Percentiles rank a stretch among this genome's conserved stretches.
phyloP scores from a whole-genome alignment of 768 basidiomycete species.

The Boletellus emodensis region DNA sequence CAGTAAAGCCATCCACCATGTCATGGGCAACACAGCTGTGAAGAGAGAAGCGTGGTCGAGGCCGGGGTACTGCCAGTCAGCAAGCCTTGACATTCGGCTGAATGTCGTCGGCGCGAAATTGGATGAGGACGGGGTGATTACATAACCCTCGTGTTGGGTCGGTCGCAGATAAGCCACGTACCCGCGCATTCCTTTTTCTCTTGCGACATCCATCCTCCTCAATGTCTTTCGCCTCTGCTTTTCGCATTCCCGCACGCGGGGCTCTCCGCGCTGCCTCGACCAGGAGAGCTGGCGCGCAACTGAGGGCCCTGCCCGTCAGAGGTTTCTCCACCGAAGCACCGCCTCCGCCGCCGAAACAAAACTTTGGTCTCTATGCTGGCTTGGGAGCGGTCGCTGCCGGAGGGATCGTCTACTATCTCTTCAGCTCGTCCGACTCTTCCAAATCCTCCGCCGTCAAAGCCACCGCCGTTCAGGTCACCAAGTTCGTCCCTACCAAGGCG shows the following conservation, averaged over 20 bases:
- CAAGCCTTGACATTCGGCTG: too few species aligned
- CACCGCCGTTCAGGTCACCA: constrained; percentile 56
- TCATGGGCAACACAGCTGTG: too few species aligned
- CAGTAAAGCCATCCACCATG: too few species aligned
- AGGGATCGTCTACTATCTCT: constrained; percentile 63
- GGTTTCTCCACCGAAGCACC: constrained; percentile 51
- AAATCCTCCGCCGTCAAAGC: constrained; percentile 56
- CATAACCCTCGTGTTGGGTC: constrained; percentile 4
- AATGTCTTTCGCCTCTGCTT: constrained; percentile 53
- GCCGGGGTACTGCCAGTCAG: too few species aligned
- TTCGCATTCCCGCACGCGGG: constrained; percentile 50
- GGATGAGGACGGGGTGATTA: constrained; percentile 5
- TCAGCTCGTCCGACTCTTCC: constrained; percentile 44
- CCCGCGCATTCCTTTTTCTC: constrained; percentile 1
- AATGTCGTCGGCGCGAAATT: too few species aligned
- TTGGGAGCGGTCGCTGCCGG: constrained; percentile 58
- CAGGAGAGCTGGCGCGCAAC: constrained; percentile 25
- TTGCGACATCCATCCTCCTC: constrained; percentile 11
- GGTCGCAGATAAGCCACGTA: constrained; percentile 8
- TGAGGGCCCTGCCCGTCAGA: constrained; percentile 47
- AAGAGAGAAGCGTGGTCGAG: too few species aligned
- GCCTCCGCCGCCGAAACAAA: constrained; percentile 48
- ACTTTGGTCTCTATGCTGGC: constrained; percentile 54
- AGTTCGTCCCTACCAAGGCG: constrained; percentile 71
- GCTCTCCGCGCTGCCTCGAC: constrained; percentile 31